Conservation (phyloP, 345 rosid species). For the Firmiana major region DNA sequence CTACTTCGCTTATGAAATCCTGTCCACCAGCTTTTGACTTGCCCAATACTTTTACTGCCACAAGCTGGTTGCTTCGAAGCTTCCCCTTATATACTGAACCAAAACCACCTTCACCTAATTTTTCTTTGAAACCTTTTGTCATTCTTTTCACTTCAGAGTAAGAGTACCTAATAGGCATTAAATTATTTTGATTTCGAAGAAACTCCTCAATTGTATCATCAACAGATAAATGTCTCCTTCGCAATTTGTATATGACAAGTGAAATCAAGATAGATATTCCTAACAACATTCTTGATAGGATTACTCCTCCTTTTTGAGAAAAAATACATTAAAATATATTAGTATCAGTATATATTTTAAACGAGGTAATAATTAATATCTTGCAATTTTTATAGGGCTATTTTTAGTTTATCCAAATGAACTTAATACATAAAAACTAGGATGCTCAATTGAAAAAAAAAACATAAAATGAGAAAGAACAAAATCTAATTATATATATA, state of each 20-base stretch:
- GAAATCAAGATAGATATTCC: not conserved
- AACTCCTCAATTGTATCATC: conserved; percentile 13
- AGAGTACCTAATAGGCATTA: conserved; percentile 2
- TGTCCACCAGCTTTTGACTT: not conserved
- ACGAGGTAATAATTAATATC: too few species aligned
- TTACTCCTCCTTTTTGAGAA: not conserved
- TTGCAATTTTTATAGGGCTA: too few species aligned
- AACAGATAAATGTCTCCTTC: not conserved
- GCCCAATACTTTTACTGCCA: not conserved
- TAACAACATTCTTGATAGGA: not conserved
- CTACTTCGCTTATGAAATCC: conserved; percentile 9
- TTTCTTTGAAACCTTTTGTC: not conserved
- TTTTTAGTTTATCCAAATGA: too few species aligned
- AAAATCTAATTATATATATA: too few species aligned
- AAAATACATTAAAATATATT: not conserved
- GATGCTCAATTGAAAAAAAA: too few species aligned
- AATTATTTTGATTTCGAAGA: not conserved
- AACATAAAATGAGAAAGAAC: too few species aligned
- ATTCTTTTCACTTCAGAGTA: conserved; percentile 4
- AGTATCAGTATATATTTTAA: too few species aligned
- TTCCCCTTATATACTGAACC: not conserved
- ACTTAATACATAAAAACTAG: too few species aligned
- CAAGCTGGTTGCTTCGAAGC: not conserved
- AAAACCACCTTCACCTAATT: conserved; percentile 1
- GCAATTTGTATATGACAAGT: not conserved